Evolutionary conservation across 2,329 filamentous ascomycete genomes (phyloP), one percentile per base, ranked within the genome.

Genomic region (Talaromyces sp.): DNA sequence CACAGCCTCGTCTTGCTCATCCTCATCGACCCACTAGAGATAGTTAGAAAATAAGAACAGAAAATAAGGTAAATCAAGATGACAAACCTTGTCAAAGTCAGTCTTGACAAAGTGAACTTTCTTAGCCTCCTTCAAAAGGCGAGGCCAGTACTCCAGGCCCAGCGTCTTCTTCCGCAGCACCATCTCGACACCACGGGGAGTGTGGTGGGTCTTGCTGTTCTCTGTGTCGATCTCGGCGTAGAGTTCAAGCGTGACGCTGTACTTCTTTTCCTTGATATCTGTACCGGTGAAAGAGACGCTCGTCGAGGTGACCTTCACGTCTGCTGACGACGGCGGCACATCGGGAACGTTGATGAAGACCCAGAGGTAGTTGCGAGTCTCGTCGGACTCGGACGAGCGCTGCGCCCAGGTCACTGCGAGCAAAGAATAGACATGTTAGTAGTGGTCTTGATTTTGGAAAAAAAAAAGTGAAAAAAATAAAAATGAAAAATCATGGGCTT

Each of bases 21-120:
- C 93, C 86, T 97, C 92, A 70, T 97, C 93, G 72, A 96, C 91
- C 93, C 93, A 97, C 86, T 88, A 64, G 4, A 40, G 12, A n/a
- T 40, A 23, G 9, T 50, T 47, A 58, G 23, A 57, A 42, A 23
- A 30, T 23, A 57, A 40, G 9, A 57, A 42, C 8, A 27, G 42
- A 14, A 40, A 3, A 28, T 31, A 52, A 52, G 3, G 3, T 30
- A n/a, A 33, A 42, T 23, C 3, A 10, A 16, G 33, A 34, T 23
- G 23, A 63, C 83, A 64, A 76, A 89, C 87, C 89, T 96, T 97
- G 83, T 97, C 93, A 72, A 99, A 99, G 82, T 99, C 90, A 67
- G 95, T 98, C 89, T 96, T 96, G 73, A 99, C 81, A 86, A 92
- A 99, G 82, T 98, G 95, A 60, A 91, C 81, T 83, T 92, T 96